phyloP scores from a whole-genome alignment of 169 alveolate species.

The Eimeria tenella region DNA sequence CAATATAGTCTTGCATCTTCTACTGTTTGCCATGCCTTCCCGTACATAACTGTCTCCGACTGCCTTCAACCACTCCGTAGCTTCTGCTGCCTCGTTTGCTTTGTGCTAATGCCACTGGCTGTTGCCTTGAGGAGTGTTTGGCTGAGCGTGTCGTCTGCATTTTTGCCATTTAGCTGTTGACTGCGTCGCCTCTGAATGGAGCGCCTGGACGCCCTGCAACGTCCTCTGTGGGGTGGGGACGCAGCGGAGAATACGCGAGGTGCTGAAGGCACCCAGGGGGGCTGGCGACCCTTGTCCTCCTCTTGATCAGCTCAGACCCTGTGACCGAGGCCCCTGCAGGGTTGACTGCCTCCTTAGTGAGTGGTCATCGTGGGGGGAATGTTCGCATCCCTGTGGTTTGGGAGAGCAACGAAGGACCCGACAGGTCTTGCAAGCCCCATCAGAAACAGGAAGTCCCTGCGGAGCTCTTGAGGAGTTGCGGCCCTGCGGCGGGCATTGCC shows the following conservation, averaged over 20 bases:
- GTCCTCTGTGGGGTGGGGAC: constrained; percentile 84
- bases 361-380: constrained; percentile 84
- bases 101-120: background rate
- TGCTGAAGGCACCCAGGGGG: constrained; percentile 73
- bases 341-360: constrained; percentile 82
- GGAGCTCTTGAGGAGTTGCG: constrained; percentile 47
- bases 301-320: constrained; percentile 60
- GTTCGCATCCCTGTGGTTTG: constrained; percentile 84
- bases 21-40: too few species aligned
- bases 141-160: background rate
- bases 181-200: constrained; percentile 84
- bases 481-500: constrained; percentile 66
- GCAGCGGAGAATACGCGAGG: constrained; percentile 78
- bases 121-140: background rate
- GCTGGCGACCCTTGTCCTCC: constrained; percentile 76
- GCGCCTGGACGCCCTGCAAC: constrained; percentile 84
- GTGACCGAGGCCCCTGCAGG: constrained; percentile 61
- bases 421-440: constrained; percentile 32
- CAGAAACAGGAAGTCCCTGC: constrained; percentile 34
- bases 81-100: background rate
- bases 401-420: constrained; percentile 79
- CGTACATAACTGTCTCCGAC: background rate
- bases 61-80: background rate
- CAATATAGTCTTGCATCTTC: background rate
- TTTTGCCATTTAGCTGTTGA: constrained; percentile 71